Evolutionary conservation across 2,329 filamentous ascomycete genomes (phyloP), one percentile per base, ranked within the genome.

Genomic region (Neonectria faginata): DNA sequence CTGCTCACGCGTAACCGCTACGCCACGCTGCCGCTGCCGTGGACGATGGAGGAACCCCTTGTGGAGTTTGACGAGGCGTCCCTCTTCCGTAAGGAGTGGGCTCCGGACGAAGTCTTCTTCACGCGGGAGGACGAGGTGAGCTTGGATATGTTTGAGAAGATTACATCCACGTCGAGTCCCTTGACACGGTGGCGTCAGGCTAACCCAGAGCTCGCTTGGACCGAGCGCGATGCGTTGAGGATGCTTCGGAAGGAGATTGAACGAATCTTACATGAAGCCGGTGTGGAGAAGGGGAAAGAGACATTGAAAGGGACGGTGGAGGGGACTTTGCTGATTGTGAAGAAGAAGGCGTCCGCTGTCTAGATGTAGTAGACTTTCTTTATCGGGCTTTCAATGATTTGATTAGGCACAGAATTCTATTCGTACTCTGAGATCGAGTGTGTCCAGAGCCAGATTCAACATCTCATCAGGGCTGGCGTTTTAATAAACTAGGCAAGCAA

Each of bases 11-110:
- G 77, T 0, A 70, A 76, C 10, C 66, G 79, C 14, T 88, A 87
- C 68, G 59, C 66, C 1, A 71, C 78, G 12, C 75, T 88, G 3
- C 63, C 67, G 5, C 73, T 88, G 16, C 87, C 87, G 0, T 89
- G 86, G 86, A 79, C 76, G 0, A 20, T 81, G 7, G 68, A 71
- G 3, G 52, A 66, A 2, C 69, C 77, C 0, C 74, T 79, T 0
- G 11, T 60, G 0, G 79, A 69, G 1, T 84, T 88, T 65, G 78
- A 82, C 4, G 47, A 79, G 70, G 55, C 20, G 0, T 72, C 71
- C 0, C 84, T 84, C 53, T 62, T 77, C 7, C 75, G 83, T 1
- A 79, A 76, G 59, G 80, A 83, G 10, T 87, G 83, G 83, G 74
- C 78, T 5, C 68, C 68, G 0, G 58, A 45, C 12, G 73, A 75